Evolutionary conservation across 2,329 filamentous ascomycete species (phyloP), one percentile per base, ranked within the genome.

Genomic region (Epichloe sibirici): DNA sequence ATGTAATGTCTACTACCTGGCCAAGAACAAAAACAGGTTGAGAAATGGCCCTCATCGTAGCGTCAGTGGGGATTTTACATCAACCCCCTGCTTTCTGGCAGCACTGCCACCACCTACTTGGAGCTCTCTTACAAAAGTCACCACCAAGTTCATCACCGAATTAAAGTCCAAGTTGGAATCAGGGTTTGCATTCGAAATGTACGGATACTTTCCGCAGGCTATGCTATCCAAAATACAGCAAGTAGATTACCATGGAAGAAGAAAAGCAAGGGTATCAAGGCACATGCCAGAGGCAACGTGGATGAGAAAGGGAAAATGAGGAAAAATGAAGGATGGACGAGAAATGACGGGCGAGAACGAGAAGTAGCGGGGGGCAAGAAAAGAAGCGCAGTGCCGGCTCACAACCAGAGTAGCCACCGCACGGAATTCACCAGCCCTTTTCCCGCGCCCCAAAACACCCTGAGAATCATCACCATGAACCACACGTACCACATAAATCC

Each of bases 401-500:
- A 88, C 59, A 93, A 66, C 88, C 88, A 95, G 57, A 95, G 70
- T 64, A 96, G 68, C 91, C 91, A 97, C 63, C 77, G 76, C n/a
- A 86, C 73, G 9, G 78, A 76, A 11, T 73, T 70, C 48, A 81
- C 71, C 0, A 80, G 62, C 2, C 82, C 82, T 45, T 77, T 77
- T 45, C 84, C 77, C 1, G 85, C 59, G 11, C 83, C 82, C 55
- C 82, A 71, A 38, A 86, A 69, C 13, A 87, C 67, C 55, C 88
- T 79, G 49, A 86, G 73, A 25, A 91, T 74, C 65, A 90, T 86
- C 25, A 96, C 90, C 37, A 95, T 74, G 54, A 94, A 81, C 90
- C 91, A 97, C 15, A 94, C 83, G 68, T 86, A 89, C 90, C 93
- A 96, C 83, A 97, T 88, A 59, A 94, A 79, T 4, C 86, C 87